Evolutionary conservation across 768 basidiomycete species (phyloP).

Genomic region (Termitomyces sp.): DNA sequence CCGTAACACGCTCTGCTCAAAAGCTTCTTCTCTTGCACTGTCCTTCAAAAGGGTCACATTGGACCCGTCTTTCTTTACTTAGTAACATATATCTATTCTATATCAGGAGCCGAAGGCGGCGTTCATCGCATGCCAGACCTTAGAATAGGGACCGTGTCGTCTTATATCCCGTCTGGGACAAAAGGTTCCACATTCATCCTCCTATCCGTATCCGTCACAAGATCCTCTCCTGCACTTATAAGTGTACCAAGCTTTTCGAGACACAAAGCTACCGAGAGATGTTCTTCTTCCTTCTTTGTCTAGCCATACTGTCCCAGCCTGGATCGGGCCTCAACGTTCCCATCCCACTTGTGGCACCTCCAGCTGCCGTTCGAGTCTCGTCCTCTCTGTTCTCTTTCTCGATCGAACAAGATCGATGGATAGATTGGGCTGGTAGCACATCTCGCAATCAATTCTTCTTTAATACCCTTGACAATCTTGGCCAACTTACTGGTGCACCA

Average conservation of each 20-base stretch:
- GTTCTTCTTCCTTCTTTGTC: constrained; percentile 1
- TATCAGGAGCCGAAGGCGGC: neutral
- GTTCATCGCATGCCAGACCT: neutral
- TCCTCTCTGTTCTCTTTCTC: constrained; percentile 54
- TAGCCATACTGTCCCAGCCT: neutral
- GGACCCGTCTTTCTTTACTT: neutral
- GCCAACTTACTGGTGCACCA: constrained; percentile 40
- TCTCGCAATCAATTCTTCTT: constrained; percentile 52
- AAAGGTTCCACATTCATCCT: neutral
- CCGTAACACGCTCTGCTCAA: neutral
- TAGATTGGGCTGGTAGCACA: constrained; percentile 55
- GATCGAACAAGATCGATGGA: constrained; percentile 67
- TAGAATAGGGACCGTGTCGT: constrained; percentile 3
- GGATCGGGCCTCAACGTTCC: constrained; percentile 5
- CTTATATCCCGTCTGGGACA: neutral
- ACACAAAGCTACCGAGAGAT: neutral
- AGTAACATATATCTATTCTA: neutral
- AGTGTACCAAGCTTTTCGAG: neutral
- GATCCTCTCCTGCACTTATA: constrained; percentile 1
- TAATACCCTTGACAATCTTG: constrained; percentile 55
- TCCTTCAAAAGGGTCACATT: neutral
- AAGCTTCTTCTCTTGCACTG: neutral
- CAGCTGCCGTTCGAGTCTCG: constrained; percentile 6
- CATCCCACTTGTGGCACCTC: constrained; percentile 4
- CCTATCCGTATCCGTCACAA: neutral